phyloP scores from a whole-genome alignment of 768 basidiomycete genomes.

The Mycena vulgaris region DNA sequence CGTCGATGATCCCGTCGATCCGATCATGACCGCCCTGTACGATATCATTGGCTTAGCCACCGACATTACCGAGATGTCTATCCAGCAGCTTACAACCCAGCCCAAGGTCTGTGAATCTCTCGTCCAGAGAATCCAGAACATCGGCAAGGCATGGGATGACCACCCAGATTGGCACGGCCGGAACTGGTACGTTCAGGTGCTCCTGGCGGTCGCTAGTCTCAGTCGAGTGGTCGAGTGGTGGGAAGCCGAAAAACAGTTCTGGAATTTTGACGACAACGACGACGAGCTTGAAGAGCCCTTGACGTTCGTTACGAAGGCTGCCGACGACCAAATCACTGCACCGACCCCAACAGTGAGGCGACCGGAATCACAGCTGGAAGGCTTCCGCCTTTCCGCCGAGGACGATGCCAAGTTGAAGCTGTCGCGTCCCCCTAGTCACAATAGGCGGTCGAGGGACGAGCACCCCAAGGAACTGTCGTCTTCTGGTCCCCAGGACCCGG shows the following conservation, averaged over 20 bases:
- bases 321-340: slow-evolving; percentile 65
- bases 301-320: slow-evolving; percentile 94
- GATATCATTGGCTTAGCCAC: slow-evolving; percentile 95
- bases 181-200: slow-evolving; percentile 97
- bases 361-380: slow-evolving; percentile 59
- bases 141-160: slow-evolving; percentile 97
- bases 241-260: slow-evolving; percentile 99
- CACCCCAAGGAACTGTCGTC: slow-evolving; percentile 63
- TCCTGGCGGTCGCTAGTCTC: slow-evolving; percentile 95
- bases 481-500: slow-evolving; percentile 51
- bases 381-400: slow-evolving; percentile 66
- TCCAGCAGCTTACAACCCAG: slow-evolving; percentile 87
- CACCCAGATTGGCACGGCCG: slow-evolving; percentile 98
- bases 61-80: slow-evolving; percentile 92
- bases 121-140: slow-evolving; percentile 91
- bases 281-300: slow-evolving; percentile 93
- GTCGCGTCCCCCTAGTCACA: slow-evolving; percentile 65
- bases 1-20: slow-evolving; percentile 89
- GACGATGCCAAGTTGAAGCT: slow-evolving; percentile 68
- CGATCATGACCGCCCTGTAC: slow-evolving; percentile 92
- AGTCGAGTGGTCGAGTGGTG: slow-evolving; percentile 99
- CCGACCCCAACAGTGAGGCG: slow-evolving; percentile 54
- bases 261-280: slow-evolving; percentile 97
- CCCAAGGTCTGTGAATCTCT: slow-evolving; percentile 89
- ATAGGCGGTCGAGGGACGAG: slow-evolving; percentile 72